These are phyloP conservation scores for Russula griseocarnosa DNA, from an alignment of 768 basidiomycete genomes.

Conservation along the genomic window DNA sequence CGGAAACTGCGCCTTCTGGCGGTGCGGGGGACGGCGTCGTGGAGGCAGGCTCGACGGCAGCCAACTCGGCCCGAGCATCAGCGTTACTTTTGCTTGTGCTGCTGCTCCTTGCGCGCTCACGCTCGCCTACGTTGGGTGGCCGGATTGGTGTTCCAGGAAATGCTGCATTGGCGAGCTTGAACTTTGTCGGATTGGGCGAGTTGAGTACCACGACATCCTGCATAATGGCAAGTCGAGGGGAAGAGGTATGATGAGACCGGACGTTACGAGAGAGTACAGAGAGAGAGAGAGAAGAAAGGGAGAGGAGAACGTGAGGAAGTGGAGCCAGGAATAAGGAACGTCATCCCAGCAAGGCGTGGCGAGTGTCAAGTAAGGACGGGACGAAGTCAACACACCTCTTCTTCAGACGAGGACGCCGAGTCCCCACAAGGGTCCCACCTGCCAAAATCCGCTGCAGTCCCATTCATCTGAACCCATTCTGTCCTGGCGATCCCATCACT, in stretches of 20 bases:
- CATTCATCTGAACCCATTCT: conserved; percentile 22
- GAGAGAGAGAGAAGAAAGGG: conserved; percentile 1
- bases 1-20: background rate
- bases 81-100: background rate
- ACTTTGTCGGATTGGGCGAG: conserved; percentile 25
- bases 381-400: conserved; percentile 27
- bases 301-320: background rate
- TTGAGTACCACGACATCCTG: conserved; percentile 28
- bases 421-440: conserved; percentile 20
- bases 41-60: conserved; percentile 20
- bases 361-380: conserved; percentile 17
- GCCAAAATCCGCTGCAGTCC: conserved; percentile 10
- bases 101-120: conserved; percentile 3
- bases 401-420: conserved; percentile 25
- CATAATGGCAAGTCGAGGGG: conserved; percentile 14
- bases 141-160: conserved; percentile 10
- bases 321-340: conserved; percentile 5
- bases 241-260: conserved; percentile 26
- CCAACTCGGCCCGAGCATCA: conserved; percentile 3
- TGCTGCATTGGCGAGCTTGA: conserved; percentile 24
- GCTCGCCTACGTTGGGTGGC: background rate
- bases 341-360: conserved; percentile 12
- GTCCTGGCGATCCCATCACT: conserved; percentile 5
- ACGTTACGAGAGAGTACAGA: conserved; percentile 14
- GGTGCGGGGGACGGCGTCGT: conserved; percentile 22